Base-by-base conservation (phyloP, 208 protist species). In the Leishmania amazonensis region DNA sequence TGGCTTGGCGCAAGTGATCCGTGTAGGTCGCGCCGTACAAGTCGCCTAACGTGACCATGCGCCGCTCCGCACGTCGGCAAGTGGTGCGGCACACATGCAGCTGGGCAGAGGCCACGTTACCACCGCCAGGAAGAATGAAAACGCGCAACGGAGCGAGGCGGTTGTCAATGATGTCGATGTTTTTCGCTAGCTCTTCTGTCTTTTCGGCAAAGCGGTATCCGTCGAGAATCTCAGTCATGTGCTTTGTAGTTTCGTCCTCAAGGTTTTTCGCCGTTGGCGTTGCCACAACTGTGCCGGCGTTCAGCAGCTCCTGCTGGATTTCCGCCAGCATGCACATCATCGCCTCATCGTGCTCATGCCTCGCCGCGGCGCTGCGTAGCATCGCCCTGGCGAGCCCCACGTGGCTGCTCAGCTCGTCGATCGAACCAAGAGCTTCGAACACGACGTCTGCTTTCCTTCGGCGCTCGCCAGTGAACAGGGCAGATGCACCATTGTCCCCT, bases 91-190 rank as follows among this genome's bases (percentile, higher is more conserved):
- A 90, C 40, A 96, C 76, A 85, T 96, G 94, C 28, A 97, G 81
- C 60, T 90, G 89, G 54, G 81, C 75, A 1, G 84, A 88, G 53
- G 77, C 85, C 75, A 79, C 58, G 65, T 84, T 87, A 45, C 91
- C 90, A 21, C 81, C 87, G 24, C 87, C 84, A 24, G 91, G 93
- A 28, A 97, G 85, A 60, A 97, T 93, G 79, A 97, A 96, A 42
- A 90, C 71, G 40, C 81, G 83, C 35, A 94, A 83, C 13, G 85
- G 85, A 31, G 85, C 86, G 49, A 97, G 81, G 53, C 75, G 51
- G 54, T 40, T 65, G 75, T 97, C 93, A 60, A 95, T 78, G 67
- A 85, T 75, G 84, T 96, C 93, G 75, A 96, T 95, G 64, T 72
- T 86, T n/a, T 77, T 80, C 70, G 96, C 93, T 57, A 97, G 64